These are phyloP conservation scores for Penicillium aurantiogriseum DNA, from an alignment of 2,329 filamentous ascomycete species.

Conservation along the genomic window DNA sequence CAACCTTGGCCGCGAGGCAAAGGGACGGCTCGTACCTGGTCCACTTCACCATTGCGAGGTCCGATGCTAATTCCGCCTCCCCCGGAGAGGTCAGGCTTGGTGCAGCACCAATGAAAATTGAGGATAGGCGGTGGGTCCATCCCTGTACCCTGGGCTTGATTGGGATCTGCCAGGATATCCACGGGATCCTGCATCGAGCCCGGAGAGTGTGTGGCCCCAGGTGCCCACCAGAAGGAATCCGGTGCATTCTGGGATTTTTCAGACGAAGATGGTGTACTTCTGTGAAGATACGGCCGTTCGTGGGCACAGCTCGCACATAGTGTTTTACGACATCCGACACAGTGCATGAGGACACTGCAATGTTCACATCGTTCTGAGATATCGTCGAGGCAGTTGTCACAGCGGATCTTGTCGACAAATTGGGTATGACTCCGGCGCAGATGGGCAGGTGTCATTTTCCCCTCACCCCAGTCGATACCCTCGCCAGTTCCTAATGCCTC, in stretches of 20 bases:
- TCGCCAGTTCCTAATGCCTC: conserved; percentile 55
- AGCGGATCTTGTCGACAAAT: conserved; percentile 55
- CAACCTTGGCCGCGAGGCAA: conserved; percentile 55
- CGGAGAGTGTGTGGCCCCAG: conserved; percentile 54
- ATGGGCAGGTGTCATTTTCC: conserved; percentile 56
- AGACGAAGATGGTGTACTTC: conserved; percentile 10
- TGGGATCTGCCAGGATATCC: conserved; percentile 15
- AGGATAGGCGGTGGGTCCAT: conserved; percentile 45
- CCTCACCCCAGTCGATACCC: conserved; percentile 47
- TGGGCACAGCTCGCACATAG: conserved; percentile 61
- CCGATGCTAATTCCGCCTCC: conserved; percentile 59
- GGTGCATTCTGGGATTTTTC: conserved; percentile 13
- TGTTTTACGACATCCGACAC: conserved; percentile 59
- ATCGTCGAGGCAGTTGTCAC: conserved; percentile 53
- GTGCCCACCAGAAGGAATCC: conserved; percentile 60
- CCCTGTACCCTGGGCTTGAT: conserved; percentile 27
- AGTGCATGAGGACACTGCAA: conserved; percentile 62
- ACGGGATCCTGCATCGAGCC: conserved; percentile 58
- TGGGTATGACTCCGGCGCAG: conserved; percentile 52
- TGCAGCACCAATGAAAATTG: conserved; percentile 60
- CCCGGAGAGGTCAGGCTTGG: conserved; percentile 59
- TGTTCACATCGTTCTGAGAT: conserved; percentile 60
- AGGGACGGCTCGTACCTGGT: conserved; percentile 57
- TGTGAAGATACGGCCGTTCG: conserved; percentile 50
- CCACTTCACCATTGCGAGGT: conserved; percentile 54